Evolutionary conservation across 805 yeast species (phyloP).

Genomic region (Suhomyces canberraensis): DNA sequence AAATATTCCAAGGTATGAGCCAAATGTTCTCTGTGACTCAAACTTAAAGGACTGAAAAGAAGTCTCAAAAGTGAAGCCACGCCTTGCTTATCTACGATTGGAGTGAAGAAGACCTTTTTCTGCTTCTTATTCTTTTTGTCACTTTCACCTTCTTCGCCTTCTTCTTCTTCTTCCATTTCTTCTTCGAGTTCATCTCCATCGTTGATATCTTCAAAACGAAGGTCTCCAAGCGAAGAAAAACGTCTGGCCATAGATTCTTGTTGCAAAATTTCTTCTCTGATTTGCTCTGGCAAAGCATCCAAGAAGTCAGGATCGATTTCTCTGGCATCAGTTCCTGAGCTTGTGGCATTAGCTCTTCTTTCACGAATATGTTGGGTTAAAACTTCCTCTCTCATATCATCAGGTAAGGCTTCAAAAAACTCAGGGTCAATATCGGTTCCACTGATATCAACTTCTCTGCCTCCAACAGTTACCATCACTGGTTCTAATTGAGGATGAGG

Average conservation of each 20-base stretch:
- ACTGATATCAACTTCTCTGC: slow-evolving; percentile 74
- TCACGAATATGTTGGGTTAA: slow-evolving; percentile 80
- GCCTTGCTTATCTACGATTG: slow-evolving; percentile 73
- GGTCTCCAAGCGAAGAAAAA: slow-evolving; percentile 23
- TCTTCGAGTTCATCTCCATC: slow-evolving; percentile 21
- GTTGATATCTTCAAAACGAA: slow-evolving; percentile 20
- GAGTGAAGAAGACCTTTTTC: slow-evolving; percentile 49
- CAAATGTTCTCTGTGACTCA: slow-evolving; percentile 57
- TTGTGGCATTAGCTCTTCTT: slow-evolving; percentile 57
- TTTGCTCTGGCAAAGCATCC: slow-evolving; percentile 69
- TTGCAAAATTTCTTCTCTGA: slow-evolving; percentile 60
- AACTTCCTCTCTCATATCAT: slow-evolving; percentile 89
- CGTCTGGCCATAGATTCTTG: slow-evolving; percentile 50
- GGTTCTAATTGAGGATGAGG: slow-evolving; percentile 38
- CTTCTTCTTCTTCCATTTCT: slow-evolving; percentile 12
- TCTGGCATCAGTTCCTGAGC: slow-evolving; percentile 42
- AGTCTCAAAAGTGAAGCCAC: slow-evolving; percentile 69
- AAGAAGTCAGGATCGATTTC: slow-evolving; percentile 80
- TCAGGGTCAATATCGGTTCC: slow-evolving; percentile 93
- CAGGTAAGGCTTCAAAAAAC: slow-evolving; percentile 85
- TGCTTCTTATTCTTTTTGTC: slow-evolving; percentile 11
- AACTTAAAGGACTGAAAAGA: slow-evolving; percentile 69
- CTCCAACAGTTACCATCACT: slow-evolving; percentile 69
- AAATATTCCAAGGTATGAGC: slow-evolving; percentile 64
- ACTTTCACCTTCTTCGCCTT: slow-evolving; percentile 1